Evolutionary conservation across 306 rosid genomes (phyloP).

Genomic region (Echinosophora koreensis): DNA sequence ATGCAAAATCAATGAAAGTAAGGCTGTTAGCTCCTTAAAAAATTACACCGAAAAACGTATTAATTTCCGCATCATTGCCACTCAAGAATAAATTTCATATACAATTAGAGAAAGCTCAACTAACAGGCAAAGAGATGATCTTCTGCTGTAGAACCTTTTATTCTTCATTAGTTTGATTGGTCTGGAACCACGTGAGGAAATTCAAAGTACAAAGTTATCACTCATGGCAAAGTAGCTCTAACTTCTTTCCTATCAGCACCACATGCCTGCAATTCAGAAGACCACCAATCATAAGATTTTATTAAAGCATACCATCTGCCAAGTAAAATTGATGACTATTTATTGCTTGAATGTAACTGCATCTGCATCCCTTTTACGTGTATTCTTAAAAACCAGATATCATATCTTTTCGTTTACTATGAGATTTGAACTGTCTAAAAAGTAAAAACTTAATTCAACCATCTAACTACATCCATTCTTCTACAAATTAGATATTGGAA

Average conservation of each 20-base stretch:
- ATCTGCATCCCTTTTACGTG: conserved; percentile 5
- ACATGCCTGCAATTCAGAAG: conserved; percentile 60
- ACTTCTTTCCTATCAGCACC: conserved; percentile 85
- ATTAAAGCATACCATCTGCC: conserved; percentile 24
- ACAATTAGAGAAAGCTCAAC: conserved; percentile 49
- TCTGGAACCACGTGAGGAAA: conserved; percentile 7
- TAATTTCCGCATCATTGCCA: conserved; percentile 43
- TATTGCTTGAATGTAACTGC: conserved; percentile 6
- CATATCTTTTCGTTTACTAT: neutral
- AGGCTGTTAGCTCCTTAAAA: conserved; percentile 47
- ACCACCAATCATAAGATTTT: conserved; percentile 1
- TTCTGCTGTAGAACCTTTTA: conserved; percentile 50
- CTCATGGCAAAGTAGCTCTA: conserved; percentile 64
- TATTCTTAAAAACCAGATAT: neutral
- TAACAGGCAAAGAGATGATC: conserved; percentile 46
- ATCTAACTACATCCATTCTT: neutral
- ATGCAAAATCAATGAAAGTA: conserved; percentile 27
- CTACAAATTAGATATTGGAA: too few species aligned
- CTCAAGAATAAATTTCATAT: conserved; percentile 60
- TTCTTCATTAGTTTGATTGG: conserved; percentile 36
- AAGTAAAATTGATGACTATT: neutral
- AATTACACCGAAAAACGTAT: conserved; percentile 43
- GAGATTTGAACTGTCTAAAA: conserved; percentile 12
- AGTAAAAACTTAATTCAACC: neutral
- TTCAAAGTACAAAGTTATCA: conserved; percentile 5